Evolutionary conservation across 805 yeast species (phyloP).

Genomic region (Kuraishia floccosa): DNA sequence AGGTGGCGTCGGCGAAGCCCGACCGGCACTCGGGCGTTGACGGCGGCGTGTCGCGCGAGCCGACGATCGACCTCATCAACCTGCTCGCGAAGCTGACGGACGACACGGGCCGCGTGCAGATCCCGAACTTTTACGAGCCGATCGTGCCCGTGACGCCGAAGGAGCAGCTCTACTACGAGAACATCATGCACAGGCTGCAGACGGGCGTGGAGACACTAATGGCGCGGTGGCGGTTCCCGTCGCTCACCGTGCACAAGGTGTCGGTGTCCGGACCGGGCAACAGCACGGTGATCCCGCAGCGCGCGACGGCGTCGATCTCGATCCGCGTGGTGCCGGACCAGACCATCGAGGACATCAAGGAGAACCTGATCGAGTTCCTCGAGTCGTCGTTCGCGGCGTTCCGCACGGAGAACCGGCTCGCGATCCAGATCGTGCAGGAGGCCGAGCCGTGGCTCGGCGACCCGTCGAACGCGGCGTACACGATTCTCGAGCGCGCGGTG

Average conservation of each 20-base stretch:
- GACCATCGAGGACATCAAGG: conserved; percentile 46
- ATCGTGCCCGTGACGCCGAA: conserved; percentile 42
- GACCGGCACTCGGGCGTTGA: conserved; percentile 95
- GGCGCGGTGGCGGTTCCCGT: conserved; percentile 84
- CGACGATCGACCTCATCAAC: conserved; percentile 75
- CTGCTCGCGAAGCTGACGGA: conserved; percentile 56
- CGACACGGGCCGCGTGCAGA: conserved; percentile 36
- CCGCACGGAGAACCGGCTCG: conserved; percentile 49
- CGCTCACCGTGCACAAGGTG: conserved; percentile 76
- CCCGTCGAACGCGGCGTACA: conserved; percentile 62
- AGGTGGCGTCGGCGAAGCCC: conserved; percentile 60
- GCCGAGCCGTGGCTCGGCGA: conserved; percentile 98
- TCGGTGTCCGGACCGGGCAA: conserved; percentile 86
- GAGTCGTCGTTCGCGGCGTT: conserved; percentile 33
- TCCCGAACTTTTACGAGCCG: conserved; percentile 68
- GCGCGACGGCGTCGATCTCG: conserved; percentile 67
- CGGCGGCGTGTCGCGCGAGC: conserved; percentile 86
- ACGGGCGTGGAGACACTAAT: conserved; percentile 38
- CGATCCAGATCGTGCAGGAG: conserved; percentile 57
- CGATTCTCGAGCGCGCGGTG: conserved; percentile 51
- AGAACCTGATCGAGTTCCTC: conserved; percentile 34
- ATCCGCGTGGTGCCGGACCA: conserved; percentile 88
- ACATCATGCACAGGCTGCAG: conserved; percentile 33
- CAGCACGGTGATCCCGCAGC: conserved; percentile 79
- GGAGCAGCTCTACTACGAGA: conserved; percentile 53